Percentiles rank a stretch among this genome's conserved stretches.
These are phyloP conservation scores for Paecilomyces sp. DNA, from an alignment of 2,329 filamentous ascomycete species.

Conservation along the genomic window DNA sequence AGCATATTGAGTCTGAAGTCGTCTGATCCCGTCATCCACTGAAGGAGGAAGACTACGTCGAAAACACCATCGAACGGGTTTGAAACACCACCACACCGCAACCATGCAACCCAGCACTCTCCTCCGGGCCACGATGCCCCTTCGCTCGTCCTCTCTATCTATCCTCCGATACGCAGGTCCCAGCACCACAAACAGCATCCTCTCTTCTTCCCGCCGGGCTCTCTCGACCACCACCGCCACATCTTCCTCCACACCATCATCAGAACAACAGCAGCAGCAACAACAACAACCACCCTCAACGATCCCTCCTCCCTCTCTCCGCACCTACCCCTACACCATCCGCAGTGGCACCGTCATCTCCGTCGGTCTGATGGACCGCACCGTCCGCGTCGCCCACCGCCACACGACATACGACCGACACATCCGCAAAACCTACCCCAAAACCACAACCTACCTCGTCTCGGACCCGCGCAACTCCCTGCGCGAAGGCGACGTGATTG, in stretches of 20 bases:
- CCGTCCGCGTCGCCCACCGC: constrained; percentile 29
- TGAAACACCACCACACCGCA: not conserved
- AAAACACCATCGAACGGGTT: not conserved
- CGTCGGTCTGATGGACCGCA: constrained; percentile 35
- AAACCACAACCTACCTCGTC: constrained; percentile 26
- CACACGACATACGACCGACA: constrained; percentile 28
- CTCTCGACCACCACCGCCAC: not conserved
- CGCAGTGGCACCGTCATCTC: constrained; percentile 34
- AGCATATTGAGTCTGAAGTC: too few relatives aligned
- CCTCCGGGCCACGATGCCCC: constrained; percentile 24
- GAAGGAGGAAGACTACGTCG: not conserved
- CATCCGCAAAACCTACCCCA: constrained; percentile 31
- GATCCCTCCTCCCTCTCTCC: constrained; percentile 20
- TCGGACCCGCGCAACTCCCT: constrained; percentile 35
- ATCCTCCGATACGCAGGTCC: not conserved
- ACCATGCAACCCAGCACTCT: constrained; percentile 5
- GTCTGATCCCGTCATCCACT: too few relatives aligned
- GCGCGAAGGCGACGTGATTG: constrained; percentile 37
- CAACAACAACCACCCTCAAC: constrained; percentile 11
- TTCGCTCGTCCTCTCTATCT: constrained; percentile 14
- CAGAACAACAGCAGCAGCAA: constrained; percentile 17
- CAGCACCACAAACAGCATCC: not conserved
- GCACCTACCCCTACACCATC: constrained; percentile 26
- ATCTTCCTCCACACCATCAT: not conserved
- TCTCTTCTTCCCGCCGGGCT: not conserved